A percentile compares a stretch with the other conserved stretches of the same genome.
These are phyloP conservation scores for Tolypocladium capitatum DNA, from an alignment of 2,329 filamentous ascomycete genomes.

Conservation along the genomic window DNA sequence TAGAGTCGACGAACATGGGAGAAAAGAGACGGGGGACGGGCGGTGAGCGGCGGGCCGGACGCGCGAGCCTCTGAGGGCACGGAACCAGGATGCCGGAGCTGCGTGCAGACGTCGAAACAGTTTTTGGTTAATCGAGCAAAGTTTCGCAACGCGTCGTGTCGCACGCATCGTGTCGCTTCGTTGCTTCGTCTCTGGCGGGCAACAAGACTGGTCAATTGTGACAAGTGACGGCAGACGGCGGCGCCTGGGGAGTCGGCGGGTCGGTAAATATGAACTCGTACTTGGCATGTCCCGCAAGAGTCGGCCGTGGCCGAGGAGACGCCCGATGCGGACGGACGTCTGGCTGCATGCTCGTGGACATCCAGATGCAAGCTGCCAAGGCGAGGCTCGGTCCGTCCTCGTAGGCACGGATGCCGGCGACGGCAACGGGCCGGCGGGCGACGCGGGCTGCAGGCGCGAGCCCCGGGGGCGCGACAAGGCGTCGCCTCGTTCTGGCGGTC, in stretches of 20 bases:
- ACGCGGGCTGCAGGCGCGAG: too few species aligned
- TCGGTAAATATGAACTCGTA: too few species aligned
- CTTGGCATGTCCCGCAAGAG: too few species aligned
- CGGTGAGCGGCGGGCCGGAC: too few species aligned
- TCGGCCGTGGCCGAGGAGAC: not conserved
- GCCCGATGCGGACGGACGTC: not conserved
- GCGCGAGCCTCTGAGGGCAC: not conserved
- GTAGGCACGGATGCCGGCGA: not conserved
- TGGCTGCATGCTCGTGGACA: not conserved
- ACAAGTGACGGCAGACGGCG: not conserved
- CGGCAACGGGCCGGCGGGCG: not conserved
- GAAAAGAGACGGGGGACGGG: too few species aligned
- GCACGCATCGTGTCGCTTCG: too few species aligned
- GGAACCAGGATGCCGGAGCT: not conserved
- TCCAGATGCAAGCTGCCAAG: not conserved
- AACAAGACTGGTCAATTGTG: conserved; percentile 1
- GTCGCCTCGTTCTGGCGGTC: not conserved
- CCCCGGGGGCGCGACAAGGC: too few species aligned
- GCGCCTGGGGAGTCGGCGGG: not conserved
- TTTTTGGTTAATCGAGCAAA: not conserved
- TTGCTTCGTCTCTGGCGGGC: not conserved
- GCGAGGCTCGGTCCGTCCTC: not conserved
- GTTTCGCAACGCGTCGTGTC: not conserved
- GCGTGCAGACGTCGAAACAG: not conserved
- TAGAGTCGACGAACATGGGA: not conserved